A percentile compares a stretch with the other conserved stretches of the same genome.
Conservation (phyloP, 805 yeast species). For the Saccharomycopsis oosterbeekiorum region DNA sequence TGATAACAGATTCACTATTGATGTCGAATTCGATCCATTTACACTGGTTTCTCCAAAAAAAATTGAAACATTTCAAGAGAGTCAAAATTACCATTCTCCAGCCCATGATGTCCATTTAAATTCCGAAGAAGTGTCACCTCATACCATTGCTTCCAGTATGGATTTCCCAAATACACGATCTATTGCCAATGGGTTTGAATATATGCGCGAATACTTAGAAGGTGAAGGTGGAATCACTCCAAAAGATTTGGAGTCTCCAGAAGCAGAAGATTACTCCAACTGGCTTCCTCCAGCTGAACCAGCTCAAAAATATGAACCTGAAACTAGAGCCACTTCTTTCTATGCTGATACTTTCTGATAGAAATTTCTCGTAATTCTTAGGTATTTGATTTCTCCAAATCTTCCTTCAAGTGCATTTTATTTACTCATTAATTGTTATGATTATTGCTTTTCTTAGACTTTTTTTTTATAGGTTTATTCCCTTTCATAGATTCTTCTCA, state of each 20-base stretch:
- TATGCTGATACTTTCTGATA: not conserved
- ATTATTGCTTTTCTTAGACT: not conserved
- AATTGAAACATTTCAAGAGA: not conserved
- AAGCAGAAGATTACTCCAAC: not conserved
- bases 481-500: not conserved
- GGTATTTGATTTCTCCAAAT: not conserved
- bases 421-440: not conserved
- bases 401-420: not conserved
- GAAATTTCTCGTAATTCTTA: not conserved
- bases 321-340: not conserved
- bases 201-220: not conserved
- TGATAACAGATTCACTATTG: slow-evolving; percentile 14
- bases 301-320: not conserved
- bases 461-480: not conserved
- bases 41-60: not conserved
- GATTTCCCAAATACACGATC: not conserved
- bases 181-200: not conserved
- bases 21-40: slow-evolving; percentile 14
- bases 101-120: not conserved
- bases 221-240: not conserved
- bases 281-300: not conserved
- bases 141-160: not conserved
- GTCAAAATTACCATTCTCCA: not conserved
- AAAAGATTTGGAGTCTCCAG: not conserved
- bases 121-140: not conserved